Evolutionary conservation across 331 rosid species (phyloP), one percentile per base, ranked within the genome.

Genomic region (Arachis monticola): DNA sequence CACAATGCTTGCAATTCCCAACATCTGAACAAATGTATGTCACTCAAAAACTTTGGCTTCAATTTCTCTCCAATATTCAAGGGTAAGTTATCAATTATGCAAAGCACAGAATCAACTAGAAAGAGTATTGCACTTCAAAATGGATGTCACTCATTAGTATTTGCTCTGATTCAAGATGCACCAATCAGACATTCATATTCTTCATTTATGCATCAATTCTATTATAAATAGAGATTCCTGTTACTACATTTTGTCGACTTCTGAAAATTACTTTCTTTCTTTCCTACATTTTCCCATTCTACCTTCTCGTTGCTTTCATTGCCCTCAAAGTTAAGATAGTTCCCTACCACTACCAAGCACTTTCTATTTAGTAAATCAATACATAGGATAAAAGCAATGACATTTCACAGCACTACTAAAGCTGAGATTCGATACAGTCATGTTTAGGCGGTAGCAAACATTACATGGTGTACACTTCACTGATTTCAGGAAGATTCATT

Each of bases 51-150:
- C 44, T 59, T 70, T 70, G 63, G 64, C 53, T 70, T 55, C 64
- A 30, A n/a, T 65, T 45, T 27, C 5, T 45, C 12, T 59, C 67
- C 8, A n/a, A 8, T 13, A 0, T 69, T 44, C 57, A 58, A 71
- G 46, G 57, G 31, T 8, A 22, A 71, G 45, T 57, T 10, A 58
- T 45, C 11, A 42, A 44, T 27, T 56, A 58, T 42, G 42, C 76
- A 58, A 57, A 71, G 3, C 30, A 42, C 5, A 58, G 27, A 58
- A 44, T 71, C 76, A 71, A 71, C 58, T 27, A 11, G 5, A 72
- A 44, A 44, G 31, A 58, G 30, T 27, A 72, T 45, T 58, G 3
- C 22, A 13, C 38, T 7, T 14, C n/a, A 69, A 53, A 51, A 7
- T 2, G n/a, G 38, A 5, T 14, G 59, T 9, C 50, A 69, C 50